These are phyloP conservation scores for Lasiosphaeria hispida DNA, from an alignment of 495 filamentous ascomycete species.

Conservation along the genomic window DNA sequence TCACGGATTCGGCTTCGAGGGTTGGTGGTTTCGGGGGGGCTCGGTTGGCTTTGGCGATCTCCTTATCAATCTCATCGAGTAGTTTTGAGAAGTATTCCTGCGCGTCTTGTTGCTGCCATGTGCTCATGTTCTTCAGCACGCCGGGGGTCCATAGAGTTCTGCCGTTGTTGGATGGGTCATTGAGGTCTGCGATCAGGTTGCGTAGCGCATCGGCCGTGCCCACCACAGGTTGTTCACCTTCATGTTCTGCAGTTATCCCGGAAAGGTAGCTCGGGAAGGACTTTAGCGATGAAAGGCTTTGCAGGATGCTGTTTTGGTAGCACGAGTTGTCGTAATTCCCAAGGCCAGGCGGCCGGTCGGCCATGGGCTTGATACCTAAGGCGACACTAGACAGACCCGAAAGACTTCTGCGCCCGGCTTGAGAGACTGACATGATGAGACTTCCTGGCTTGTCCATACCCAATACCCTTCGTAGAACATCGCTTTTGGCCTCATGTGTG, in stretches of 20 bases:
- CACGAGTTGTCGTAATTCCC: slow-evolving; percentile 94
- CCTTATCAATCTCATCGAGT: slow-evolving; percentile 80
- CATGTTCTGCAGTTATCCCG: slow-evolving; percentile 31
- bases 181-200: slow-evolving; percentile 64
- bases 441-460: slow-evolving; percentile 56
- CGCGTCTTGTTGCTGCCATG: slow-evolving; percentile 95
- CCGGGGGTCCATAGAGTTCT: slow-evolving; percentile 72
- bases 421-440: slow-evolving; percentile 35
- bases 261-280: slow-evolving; percentile 56
- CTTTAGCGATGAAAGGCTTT: slow-evolving; percentile 75
- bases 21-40: slow-evolving; percentile 38
- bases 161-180: slow-evolving; percentile 63
- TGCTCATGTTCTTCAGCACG: slow-evolving; percentile 81
- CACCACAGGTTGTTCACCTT: slow-evolving; percentile 20
- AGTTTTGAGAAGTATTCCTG: slow-evolving; percentile 96
- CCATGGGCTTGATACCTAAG: slow-evolving; percentile 31
- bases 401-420: slow-evolving; percentile 44
- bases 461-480: slow-evolving; percentile 64
- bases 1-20: slow-evolving; percentile 27
- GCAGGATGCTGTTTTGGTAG: slow-evolving; percentile 95
- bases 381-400: slow-evolving; percentile 49
- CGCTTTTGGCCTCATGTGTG: slow-evolving; percentile 60
- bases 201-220: slow-evolving; percentile 52
- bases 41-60: slow-evolving; percentile 52
- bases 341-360: slow-evolving; percentile 66